Evolutionary conservation across 23 red algal genomes (phyloP).

Genomic region (Cyanidium caldarium): DNA sequence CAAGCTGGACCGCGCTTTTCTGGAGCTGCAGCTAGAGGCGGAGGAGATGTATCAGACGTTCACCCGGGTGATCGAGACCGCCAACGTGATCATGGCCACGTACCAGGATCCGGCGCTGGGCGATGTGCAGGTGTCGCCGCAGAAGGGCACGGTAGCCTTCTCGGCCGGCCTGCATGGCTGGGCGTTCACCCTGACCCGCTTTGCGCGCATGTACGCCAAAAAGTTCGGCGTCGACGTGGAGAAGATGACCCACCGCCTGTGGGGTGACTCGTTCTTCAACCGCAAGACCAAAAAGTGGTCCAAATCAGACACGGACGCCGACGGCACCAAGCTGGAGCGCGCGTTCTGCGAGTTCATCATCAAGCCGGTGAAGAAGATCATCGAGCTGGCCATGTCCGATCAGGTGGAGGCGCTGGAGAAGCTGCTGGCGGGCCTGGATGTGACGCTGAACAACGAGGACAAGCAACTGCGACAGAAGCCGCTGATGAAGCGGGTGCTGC

Average conservation of each 20-base stretch:
- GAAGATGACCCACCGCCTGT: slow-evolving; percentile 86
- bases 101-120: slow-evolving; percentile 79
- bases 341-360: slow-evolving; percentile 99
- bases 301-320: slow-evolving; percentile 16
- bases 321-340: slow-evolving; percentile 24
- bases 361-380: slow-evolving; percentile 96
- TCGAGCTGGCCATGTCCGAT: slow-evolving; percentile 89
- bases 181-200: slow-evolving; percentile 97
- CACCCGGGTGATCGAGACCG: slow-evolving; percentile 81
- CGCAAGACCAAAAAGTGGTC: slow-evolving; percentile 88
- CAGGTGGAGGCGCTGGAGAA: slow-evolving; percentile 86
- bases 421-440: slow-evolving; percentile 35
- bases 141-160: slow-evolving; percentile 86
- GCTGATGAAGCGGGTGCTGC: slow-evolving; percentile 97
- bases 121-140: slow-evolving; percentile 82
- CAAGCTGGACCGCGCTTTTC: slow-evolving; percentile 97
- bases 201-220: slow-evolving; percentile 95
- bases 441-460: slow-evolving; percentile 78
- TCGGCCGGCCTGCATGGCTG: slow-evolving; percentile 98
- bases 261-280: slow-evolving; percentile 96
- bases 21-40: slow-evolving; percentile 90
- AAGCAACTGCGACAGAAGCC: slow-evolving; percentile 84
- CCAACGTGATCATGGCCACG: slow-evolving; percentile 94
- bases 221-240: slow-evolving; percentile 87
- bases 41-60: slow-evolving; percentile 99